These are phyloP conservation scores for Aspergillus pseudoglaucus DNA, from an alignment of 2,329 filamentous ascomycete species.

Conservation along the genomic window DNA sequence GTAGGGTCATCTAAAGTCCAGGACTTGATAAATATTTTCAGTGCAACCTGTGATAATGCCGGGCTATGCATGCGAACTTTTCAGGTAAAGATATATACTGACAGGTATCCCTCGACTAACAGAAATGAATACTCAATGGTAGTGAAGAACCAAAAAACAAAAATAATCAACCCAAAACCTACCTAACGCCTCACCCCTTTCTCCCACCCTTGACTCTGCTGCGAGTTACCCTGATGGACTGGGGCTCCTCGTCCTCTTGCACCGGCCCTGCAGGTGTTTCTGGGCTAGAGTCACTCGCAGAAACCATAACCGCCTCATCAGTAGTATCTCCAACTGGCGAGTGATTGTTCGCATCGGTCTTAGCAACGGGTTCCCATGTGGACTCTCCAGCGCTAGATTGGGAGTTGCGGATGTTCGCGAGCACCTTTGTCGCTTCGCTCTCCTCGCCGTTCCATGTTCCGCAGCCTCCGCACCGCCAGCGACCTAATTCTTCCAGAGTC, in stretches of 20 bases:
- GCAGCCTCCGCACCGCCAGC: slow-evolving; percentile 86
- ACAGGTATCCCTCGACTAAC: not conserved
- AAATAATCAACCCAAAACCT: not conserved
- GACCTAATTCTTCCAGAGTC: slow-evolving; percentile 69
- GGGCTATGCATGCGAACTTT: too few species aligned
- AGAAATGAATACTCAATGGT: not conserved
- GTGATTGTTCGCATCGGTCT: slow-evolving; percentile 12
- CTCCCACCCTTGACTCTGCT: slow-evolving; percentile 16
- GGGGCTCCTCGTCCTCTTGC: slow-evolving; percentile 10
- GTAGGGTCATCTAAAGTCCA: too few species aligned
- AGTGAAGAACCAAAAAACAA: not conserved
- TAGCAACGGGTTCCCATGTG: slow-evolving; percentile 18
- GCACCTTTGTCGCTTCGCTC: slow-evolving; percentile 66
- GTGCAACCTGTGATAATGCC: too few species aligned
- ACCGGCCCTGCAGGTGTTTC: slow-evolving; percentile 10
- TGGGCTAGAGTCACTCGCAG: slow-evolving; percentile 18
- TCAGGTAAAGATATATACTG: too few species aligned
- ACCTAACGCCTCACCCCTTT: slow-evolving; percentile 13
- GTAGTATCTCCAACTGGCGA: slow-evolving; percentile 16
- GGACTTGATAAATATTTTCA: too few species aligned
- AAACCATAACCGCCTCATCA: slow-evolving; percentile 22
- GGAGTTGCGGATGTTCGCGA: slow-evolving; percentile 53
- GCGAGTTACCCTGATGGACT: slow-evolving; percentile 18
- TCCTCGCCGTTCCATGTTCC: slow-evolving; percentile 73
- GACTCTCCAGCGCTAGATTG: slow-evolving; percentile 6